Conservation (phyloP, 2,329 filamentous ascomycete genomes). For the Cryoendolithus antarcticus region DNA sequence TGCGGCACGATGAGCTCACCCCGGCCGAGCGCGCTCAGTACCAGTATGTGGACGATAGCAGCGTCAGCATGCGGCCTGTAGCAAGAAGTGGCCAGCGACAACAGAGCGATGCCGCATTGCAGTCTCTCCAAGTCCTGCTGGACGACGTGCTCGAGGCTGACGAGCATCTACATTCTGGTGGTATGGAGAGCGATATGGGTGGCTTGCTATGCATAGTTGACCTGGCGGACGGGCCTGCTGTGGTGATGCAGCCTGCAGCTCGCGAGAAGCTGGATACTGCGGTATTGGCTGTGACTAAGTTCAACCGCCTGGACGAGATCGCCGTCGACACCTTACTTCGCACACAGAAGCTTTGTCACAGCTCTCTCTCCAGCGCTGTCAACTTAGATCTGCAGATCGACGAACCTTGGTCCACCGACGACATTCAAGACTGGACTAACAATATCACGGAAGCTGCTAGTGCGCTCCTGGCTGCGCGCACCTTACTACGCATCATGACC, state of each 20-base stretch:
- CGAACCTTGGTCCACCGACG: constrained; percentile 54
- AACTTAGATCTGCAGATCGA: constrained; percentile 57
- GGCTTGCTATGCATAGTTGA: constrained; percentile 11
- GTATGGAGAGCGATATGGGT: background rate
- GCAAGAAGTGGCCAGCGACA: constrained; percentile 59
- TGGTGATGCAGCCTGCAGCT: constrained; percentile 51
- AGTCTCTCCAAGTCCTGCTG: constrained; percentile 57
- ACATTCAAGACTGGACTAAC: constrained; percentile 56
- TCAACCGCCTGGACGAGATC: constrained; percentile 57
- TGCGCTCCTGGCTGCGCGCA: constrained; percentile 65
- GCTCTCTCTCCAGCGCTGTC: constrained; percentile 55
- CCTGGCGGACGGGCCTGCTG: constrained; percentile 46
- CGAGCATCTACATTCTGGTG: constrained; percentile 47
- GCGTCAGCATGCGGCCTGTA: too few relatives aligned
- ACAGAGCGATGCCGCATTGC: constrained; percentile 61
- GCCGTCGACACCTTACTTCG: constrained; percentile 63
- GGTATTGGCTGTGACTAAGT: constrained; percentile 58
- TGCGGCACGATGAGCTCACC: too few relatives aligned
- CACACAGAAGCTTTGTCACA: constrained; percentile 69
- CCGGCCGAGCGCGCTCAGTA: too few relatives aligned
- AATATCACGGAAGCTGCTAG: constrained; percentile 58
- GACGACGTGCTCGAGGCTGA: constrained; percentile 66
- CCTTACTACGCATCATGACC: constrained; percentile 72
- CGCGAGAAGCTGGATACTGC: constrained; percentile 63
- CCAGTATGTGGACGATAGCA: too few relatives aligned